Base-by-base conservation (phyloP, 495 filamentous ascomycete genomes). In the Aeminium ludgeri region DNA sequence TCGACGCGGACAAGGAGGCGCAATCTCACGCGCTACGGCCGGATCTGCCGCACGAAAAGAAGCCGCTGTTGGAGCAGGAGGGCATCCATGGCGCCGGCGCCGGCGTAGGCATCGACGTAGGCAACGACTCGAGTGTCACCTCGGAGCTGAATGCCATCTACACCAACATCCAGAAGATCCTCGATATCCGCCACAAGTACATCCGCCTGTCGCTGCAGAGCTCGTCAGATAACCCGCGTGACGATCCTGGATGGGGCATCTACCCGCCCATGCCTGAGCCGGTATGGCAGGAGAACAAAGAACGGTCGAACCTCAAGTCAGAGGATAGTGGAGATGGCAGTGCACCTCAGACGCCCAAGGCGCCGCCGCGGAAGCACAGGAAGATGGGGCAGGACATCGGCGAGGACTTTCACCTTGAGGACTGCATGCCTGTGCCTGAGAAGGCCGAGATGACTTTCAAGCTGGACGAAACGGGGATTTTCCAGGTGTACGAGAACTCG, bases 381-480 rank as follows among this genome's bases (percentile, higher is more conserved):
- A 97, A 97, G 55, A 78, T 81, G 45, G 91, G 91, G 4, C 71
- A 89, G 46, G 72, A 94, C 47, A 84, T 95, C 49, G 89, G 89
- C 6, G 81, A 80, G 55, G 85, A 91, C 58, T 97, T 97, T 50
- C 68, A 83, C 50, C 69, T 96, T 54, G 67, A 73, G 1, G 82
- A 94, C 44, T 51, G 82, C 30, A 45, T 72, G 20, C 85, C 86
- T 8, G 56, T 92, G 6, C 84, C 89, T 2, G 67, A 59, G 8
- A 48, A 65, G 34, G 76, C 78, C 27, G 75, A 80, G 55, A 76
- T 82, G 55, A 68, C 65, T 0, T 96, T 80, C 57, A 65, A 69
- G 30, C 60, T 96, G 17, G 87, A 96, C 60, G 68, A 76, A 10
- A 77, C 71, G 46, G 81, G 89, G 34, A 80, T 96, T 19, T 97